Evolutionary conservation across 2,329 filamentous ascomycete species (phyloP).

Genomic region (Grosmannia huntii): DNA sequence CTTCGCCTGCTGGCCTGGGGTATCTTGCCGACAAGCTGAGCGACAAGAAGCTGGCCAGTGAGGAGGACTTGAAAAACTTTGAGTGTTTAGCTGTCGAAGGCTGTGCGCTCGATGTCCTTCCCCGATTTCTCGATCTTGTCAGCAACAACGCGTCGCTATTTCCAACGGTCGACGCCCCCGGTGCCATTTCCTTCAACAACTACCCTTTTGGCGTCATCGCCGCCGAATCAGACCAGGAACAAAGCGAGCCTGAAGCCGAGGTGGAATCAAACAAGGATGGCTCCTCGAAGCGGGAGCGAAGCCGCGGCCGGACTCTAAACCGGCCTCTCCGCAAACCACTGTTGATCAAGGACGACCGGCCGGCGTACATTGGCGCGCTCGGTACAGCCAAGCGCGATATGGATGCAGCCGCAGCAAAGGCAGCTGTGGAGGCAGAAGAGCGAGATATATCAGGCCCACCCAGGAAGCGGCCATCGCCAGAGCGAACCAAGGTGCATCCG

Average conservation of each 20-base stretch:
- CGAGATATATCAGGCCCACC: neutral
- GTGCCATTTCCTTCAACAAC: constrained; percentile 1
- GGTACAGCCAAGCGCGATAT: constrained; percentile 3
- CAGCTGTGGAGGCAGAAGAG: neutral
- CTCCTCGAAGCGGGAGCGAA: neutral
- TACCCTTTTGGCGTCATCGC: constrained; percentile 4
- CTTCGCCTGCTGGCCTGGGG: neutral
- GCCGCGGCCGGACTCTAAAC: neutral
- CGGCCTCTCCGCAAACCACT: neutral
- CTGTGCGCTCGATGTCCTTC: constrained; percentile 3
- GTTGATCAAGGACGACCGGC: neutral
- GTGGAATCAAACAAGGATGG: neutral
- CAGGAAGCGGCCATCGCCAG: neutral
- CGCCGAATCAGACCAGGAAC: constrained; percentile 2
- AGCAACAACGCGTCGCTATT: neutral
- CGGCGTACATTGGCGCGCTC: constrained; percentile 3
- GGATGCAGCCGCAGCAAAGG: neutral
- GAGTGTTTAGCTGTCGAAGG: constrained; percentile 5
- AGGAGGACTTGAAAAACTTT: constrained; percentile 5
- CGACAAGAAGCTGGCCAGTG: constrained; percentile 2
- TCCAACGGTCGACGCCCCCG: neutral
- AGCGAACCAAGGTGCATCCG: constrained; percentile 1
- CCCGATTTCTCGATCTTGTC: constrained; percentile 7
- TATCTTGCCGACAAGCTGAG: neutral
- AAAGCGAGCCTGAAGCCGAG: neutral